Conservation (phyloP, 257 asterid species). For the Vinca minor region DNA sequence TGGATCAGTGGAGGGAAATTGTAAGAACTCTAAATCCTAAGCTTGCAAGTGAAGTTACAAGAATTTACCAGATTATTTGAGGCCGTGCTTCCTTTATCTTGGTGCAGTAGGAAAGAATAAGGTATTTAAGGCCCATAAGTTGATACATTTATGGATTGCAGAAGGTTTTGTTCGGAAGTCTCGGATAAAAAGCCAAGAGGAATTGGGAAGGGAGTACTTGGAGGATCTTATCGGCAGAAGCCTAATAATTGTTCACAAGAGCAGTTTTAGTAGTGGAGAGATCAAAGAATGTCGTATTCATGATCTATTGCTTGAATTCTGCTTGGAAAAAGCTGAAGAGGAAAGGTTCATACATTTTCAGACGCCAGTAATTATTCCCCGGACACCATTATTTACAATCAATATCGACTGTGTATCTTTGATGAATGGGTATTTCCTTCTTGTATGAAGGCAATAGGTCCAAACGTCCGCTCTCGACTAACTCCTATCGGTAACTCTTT, state of each 20-base stretch:
- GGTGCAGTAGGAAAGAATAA: conserved; percentile 4
- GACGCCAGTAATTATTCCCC: neutral
- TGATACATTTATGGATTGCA: conserved; percentile 13
- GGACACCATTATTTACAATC: neutral
- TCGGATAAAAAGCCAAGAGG: neutral
- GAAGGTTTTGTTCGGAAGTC: conserved; percentile 13
- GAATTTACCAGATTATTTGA: conserved; percentile 11
- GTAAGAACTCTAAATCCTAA: neutral
- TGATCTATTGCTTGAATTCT: conserved; percentile 8
- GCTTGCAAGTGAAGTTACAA: conserved; percentile 12
- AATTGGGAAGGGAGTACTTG: conserved; percentile 11
- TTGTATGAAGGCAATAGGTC: neutral
- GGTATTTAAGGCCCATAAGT: conserved; percentile 2
- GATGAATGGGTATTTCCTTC: neutral
- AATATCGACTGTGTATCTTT: neutral
- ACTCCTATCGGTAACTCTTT: neutral
- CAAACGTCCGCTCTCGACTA: neutral
- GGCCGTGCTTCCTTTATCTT: conserved; percentile 15
- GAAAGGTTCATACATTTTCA: conserved; percentile 8
- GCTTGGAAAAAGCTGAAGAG: conserved; percentile 6
- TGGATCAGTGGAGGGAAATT: conserved; percentile 4
- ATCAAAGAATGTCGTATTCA: conserved; percentile 14
- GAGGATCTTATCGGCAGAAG: conserved; percentile 8
- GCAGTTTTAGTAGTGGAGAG: conserved; percentile 4
- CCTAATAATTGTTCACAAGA: neutral